Evolutionary conservation across 345 rosid species (phyloP).

Genomic region (Boechera stricta): DNA sequence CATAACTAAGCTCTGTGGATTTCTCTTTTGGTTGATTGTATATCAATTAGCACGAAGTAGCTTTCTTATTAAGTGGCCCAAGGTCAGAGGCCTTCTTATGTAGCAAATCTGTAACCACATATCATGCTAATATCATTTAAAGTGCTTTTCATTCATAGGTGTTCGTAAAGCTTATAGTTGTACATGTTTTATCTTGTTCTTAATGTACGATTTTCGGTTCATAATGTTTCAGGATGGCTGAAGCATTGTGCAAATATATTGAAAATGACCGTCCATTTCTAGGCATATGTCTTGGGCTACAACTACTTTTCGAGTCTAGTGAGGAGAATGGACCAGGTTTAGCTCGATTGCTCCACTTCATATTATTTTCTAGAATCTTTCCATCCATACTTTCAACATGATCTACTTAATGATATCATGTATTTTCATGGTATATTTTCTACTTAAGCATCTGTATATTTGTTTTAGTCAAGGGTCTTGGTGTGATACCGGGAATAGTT

Average conservation of each 20-base stretch:
- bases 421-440: constrained; percentile 14
- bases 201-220: background rate
- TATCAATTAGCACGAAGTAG: background rate
- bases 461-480: constrained; percentile 84
- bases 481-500: constrained; percentile 89
- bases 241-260: constrained; percentile 77
- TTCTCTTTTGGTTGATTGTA: background rate
- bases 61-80: background rate
- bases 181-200: background rate
- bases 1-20: background rate
- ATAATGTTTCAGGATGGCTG: constrained; percentile 71
- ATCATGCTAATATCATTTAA: background rate
- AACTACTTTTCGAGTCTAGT: constrained; percentile 86
- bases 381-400: constrained; percentile 4
- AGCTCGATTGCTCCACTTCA: constrained; percentile 4
- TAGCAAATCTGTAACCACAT: background rate
- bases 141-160: background rate
- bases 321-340: constrained; percentile 92
- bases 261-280: constrained; percentile 90
- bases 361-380: background rate
- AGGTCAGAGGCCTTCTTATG: background rate
- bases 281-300: constrained; percentile 98
- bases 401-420: background rate
- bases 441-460: constrained; percentile 9
- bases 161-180: background rate